phyloP scores from a whole-genome alignment of 441 rosid species.

The Erodium trifolium region DNA sequence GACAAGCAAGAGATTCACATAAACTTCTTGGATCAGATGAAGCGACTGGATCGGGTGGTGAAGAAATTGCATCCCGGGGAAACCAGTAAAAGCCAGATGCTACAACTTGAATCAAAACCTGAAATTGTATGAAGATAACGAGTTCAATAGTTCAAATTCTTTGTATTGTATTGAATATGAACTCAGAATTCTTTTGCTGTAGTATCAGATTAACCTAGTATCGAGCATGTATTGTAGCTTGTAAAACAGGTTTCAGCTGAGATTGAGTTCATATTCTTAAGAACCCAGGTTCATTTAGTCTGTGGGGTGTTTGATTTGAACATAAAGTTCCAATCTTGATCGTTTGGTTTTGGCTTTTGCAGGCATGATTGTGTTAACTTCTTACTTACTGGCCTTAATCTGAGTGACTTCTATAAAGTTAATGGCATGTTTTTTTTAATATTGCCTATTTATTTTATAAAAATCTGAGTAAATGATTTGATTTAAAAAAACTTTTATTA shows the following conservation, averaged over 20 bases:
- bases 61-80: slow-evolving; percentile 4
- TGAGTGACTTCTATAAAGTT: too few relatives aligned
- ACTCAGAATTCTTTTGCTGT: slow-evolving; percentile 7
- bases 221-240: slow-evolving; percentile 8
- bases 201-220: slow-evolving; percentile 8
- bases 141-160: slow-evolving; percentile 18
- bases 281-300: neutral
- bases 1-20: slow-evolving; percentile 19
- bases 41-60: slow-evolving; percentile 15
- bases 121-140: slow-evolving; percentile 13
- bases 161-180: slow-evolving; percentile 15
- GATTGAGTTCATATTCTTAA: neutral
- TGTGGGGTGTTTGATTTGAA: neutral
- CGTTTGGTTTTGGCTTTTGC: neutral
- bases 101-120: neutral
- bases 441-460: too few relatives aligned
- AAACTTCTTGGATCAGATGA: slow-evolving; percentile 15
- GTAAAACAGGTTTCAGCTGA: slow-evolving; percentile 5
- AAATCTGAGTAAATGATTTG: too few relatives aligned
- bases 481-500: too few relatives aligned
- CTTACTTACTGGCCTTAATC: too few relatives aligned
- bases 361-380: neutral
- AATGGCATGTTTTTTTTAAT: too few relatives aligned
- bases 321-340: neutral
- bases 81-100: neutral